Evolutionary conservation across 2,329 filamentous ascomycete genomes (phyloP).

Genomic region (Colletotrichum viniferum): DNA sequence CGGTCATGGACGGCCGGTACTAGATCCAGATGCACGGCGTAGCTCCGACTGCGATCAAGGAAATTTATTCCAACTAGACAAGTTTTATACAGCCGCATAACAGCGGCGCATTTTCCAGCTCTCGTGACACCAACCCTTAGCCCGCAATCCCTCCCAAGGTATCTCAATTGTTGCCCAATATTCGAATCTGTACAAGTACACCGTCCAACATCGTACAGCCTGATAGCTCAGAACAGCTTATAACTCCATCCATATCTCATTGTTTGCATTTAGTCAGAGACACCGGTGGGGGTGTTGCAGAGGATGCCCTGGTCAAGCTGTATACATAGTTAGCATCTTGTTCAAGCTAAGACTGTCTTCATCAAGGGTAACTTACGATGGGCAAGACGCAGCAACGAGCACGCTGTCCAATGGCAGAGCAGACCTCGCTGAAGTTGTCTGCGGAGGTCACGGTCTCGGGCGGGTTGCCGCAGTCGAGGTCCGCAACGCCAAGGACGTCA

Average conservation of each 20-base stretch:
- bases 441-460: conserved; percentile 37
- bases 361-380: conserved; percentile 30
- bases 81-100: background rate
- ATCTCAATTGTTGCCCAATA: background rate
- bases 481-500: conserved; percentile 61
- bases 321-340: background rate
- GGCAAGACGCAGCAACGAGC: conserved; percentile 63
- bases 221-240: background rate
- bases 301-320: conserved; percentile 38
- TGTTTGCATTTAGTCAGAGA: conserved; percentile 25
- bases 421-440: conserved; percentile 49
- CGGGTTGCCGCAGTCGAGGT: conserved; percentile 60
- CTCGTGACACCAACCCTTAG: background rate
- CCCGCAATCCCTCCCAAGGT: background rate
- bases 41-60: background rate
- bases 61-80: background rate
- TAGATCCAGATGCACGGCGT: background rate
- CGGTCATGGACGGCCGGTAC: background rate
- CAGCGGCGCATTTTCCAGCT: background rate
- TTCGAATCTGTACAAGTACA: background rate
- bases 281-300: conserved; percentile 36
- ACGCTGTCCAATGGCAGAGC: conserved; percentile 54
- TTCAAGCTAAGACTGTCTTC: background rate
- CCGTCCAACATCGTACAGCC: background rate
- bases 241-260: background rate